A percentile compares a stretch with the other conserved stretches of the same genome.
Evolutionary conservation across 179 eudicot species (phyloP).

Genomic region (Camellia oleifera): DNA sequence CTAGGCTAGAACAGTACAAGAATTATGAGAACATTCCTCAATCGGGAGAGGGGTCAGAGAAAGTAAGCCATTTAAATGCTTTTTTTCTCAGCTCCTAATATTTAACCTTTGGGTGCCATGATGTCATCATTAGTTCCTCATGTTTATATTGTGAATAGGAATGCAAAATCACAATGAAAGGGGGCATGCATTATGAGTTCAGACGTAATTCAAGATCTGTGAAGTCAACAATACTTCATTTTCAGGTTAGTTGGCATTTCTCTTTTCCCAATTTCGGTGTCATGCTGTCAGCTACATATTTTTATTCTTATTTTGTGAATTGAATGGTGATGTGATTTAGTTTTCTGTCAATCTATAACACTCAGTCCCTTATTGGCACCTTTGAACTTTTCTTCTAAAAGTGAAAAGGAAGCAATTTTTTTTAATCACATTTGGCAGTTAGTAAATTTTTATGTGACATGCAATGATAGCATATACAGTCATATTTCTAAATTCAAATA

Average conservation of each 20-base stretch:
- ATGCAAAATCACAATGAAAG: constrained; percentile 45
- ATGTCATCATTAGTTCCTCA: neutral
- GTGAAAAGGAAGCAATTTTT: neutral
- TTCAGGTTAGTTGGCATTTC: constrained; percentile 38
- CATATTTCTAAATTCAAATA: neutral
- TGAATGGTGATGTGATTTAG: neutral
- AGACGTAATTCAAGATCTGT: constrained; percentile 60
- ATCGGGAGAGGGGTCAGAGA: constrained; percentile 60
- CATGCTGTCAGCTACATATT: too few species aligned
- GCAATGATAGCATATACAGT: neutral
- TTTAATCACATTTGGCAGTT: neutral
- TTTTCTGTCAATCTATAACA: neutral
- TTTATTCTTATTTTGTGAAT: neutral
- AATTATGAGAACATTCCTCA: constrained; percentile 69
- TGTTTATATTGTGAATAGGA: constrained; percentile 25
- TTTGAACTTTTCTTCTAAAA: neutral
- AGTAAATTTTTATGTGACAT: neutral
- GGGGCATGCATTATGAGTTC: constrained; percentile 41
- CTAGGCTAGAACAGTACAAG: constrained; percentile 65
- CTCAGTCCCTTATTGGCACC: neutral
- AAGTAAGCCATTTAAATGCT: constrained; percentile 24
- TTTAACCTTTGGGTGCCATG: neutral
- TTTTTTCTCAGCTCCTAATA: neutral
- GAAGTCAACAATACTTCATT: constrained; percentile 63
- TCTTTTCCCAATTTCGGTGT: neutral